phyloP scores from a whole-genome alignment of 1,284 basidiomycete species.

The Ganoderma leucocontextum region DNA sequence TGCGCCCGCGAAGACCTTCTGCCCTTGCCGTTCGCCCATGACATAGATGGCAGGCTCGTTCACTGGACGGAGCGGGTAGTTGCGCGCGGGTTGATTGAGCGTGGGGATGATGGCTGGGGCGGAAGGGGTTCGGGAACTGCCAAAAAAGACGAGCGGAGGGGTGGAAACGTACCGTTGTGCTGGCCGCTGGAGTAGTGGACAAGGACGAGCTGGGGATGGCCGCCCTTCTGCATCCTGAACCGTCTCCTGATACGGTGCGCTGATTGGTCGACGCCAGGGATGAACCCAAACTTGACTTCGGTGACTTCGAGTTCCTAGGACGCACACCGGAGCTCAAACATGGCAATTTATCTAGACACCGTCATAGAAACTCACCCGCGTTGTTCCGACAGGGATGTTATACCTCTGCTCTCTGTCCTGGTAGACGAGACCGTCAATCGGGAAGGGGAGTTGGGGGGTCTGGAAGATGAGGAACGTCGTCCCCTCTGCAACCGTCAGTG shows the following conservation, averaged over 20 bases:
- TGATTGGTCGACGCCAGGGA: constrained; percentile 67
- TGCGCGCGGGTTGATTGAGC: constrained; percentile 66
- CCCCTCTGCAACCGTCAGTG: constrained; percentile 58
- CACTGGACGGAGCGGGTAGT: constrained; percentile 70
- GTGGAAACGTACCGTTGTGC: constrained; percentile 57
- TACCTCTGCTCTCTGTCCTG: constrained; percentile 73
- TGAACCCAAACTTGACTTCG: constrained; percentile 77
- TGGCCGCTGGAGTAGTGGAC: constrained; percentile 77
- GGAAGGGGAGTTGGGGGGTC: constrained; percentile 61
- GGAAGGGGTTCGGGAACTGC: constrained; percentile 14
- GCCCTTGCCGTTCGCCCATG: constrained; percentile 71
- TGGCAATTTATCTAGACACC: neutral
- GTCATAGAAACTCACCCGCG: constrained; percentile 53
- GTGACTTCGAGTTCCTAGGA: constrained; percentile 75
- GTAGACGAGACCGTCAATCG: constrained; percentile 76
- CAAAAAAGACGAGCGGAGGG: constrained; percentile 7
- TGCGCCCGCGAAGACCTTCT: constrained; percentile 57
- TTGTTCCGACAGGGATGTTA: constrained; percentile 53
- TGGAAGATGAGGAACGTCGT: constrained; percentile 69
- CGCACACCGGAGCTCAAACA: neutral
- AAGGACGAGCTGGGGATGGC: constrained; percentile 71
- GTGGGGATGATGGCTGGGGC: constrained; percentile 63
- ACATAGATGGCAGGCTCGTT: constrained; percentile 74
- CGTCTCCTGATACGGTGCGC: constrained; percentile 74
- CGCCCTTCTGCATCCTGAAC: constrained; percentile 75